Evolutionary conservation across 2,329 filamentous ascomycete species (phyloP).

Genomic region (Aspergillus calidoustus): DNA sequence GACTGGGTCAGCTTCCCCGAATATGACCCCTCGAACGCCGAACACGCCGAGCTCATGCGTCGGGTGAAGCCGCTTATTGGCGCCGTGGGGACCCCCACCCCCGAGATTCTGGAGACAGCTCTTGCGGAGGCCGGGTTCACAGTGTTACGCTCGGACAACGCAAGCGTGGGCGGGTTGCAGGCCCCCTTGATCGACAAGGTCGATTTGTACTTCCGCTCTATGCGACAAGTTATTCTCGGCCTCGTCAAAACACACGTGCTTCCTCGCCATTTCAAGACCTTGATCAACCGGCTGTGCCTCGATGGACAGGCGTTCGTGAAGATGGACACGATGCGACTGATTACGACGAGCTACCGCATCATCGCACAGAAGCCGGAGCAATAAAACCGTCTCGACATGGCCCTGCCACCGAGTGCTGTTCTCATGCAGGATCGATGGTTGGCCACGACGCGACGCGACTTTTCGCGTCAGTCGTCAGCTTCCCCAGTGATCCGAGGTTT

Average conservation of each 20-base stretch:
- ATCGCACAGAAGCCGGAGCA: constrained; percentile 53
- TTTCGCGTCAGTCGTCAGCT: too few relatives aligned
- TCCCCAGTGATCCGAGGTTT: too few relatives aligned
- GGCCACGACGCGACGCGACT: background rate
- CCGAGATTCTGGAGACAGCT: constrained; percentile 51
- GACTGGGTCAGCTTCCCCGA: constrained; percentile 60
- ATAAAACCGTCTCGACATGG: background rate
- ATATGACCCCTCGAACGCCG: constrained; percentile 53
- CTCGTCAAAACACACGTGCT: constrained; percentile 54
- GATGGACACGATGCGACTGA: constrained; percentile 59
- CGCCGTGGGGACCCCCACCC: constrained; percentile 60
- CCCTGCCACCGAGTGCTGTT: background rate
- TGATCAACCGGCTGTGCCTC: constrained; percentile 59
- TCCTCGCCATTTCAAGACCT: constrained; percentile 57
- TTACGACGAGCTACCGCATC: constrained; percentile 58
- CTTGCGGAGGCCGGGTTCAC: constrained; percentile 54
- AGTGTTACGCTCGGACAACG: constrained; percentile 56
- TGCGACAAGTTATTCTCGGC: constrained; percentile 55
- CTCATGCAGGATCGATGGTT: background rate
- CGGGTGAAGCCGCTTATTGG: constrained; percentile 61
- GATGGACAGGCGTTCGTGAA: constrained; percentile 61
- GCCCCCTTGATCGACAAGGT: constrained; percentile 59
- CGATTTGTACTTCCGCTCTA: constrained; percentile 58
- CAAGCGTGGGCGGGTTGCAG: constrained; percentile 57
- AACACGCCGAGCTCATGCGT: constrained; percentile 58